phyloP scores from a whole-genome alignment of 257 asterid genomes.

The Perilla frutescens region DNA sequence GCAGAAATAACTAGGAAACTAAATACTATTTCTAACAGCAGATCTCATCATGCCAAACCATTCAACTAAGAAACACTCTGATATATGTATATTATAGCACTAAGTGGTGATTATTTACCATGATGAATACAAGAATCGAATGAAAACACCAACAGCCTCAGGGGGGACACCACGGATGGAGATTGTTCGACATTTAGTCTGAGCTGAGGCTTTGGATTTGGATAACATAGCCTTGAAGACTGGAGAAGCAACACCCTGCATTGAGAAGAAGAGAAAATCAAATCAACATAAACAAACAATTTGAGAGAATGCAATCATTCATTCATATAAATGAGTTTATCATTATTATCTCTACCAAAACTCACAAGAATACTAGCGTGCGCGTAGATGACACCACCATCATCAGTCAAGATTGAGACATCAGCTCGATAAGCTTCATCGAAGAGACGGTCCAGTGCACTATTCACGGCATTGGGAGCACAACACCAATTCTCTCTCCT shows the following conservation, averaged over 20 bases:
- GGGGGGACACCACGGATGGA: slow-evolving; percentile 75
- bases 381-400: slow-evolving; percentile 64
- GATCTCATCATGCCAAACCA: no score
- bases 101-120: slow-evolving; percentile 49
- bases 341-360: neutral
- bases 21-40: no score
- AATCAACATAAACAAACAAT: no score
- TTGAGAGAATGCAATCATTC: no score
- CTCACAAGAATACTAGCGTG: slow-evolving; percentile 78
- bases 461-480: slow-evolving; percentile 41
- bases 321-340: neutral
- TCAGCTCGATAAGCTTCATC: slow-evolving; percentile 87
- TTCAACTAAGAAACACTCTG: no score
- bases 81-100: no score
- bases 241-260: slow-evolving; percentile 82
- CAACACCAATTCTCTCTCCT: slow-evolving; percentile 41
- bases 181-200: slow-evolving; percentile 46
- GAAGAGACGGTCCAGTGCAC: slow-evolving; percentile 67
- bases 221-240: slow-evolving; percentile 66
- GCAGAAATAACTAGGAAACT: no score
- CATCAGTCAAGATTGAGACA: slow-evolving; percentile 58
- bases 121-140: slow-evolving; percentile 82
- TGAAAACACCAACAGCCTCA: slow-evolving; percentile 75
- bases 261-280: neutral
- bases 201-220: slow-evolving; percentile 43